Percentiles rank a stretch among this genome's conserved stretches.
phyloP scores from a whole-genome alignment of 495 filamentous ascomycete species.

The Darksidea phi region DNA sequence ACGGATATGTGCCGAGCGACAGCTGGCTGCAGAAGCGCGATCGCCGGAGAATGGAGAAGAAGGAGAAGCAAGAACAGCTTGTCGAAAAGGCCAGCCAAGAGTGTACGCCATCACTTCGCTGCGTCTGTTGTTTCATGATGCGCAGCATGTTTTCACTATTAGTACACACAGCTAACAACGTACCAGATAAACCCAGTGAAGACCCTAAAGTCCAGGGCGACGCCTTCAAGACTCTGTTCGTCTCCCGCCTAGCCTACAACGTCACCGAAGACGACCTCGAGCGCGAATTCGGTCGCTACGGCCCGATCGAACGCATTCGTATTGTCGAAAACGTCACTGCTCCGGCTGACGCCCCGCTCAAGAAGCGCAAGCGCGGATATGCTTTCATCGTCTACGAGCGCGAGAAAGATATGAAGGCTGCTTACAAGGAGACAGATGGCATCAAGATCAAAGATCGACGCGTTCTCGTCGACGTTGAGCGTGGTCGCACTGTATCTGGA shows the following conservation, averaged over 20 bases:
- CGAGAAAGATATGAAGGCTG: conserved; percentile 99
- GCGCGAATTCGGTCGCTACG: conserved; percentile 90
- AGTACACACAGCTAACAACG: conserved; percentile 15
- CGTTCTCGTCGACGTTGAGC: conserved; percentile 93
- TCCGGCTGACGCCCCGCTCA: conserved; percentile 69
- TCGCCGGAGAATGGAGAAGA: conserved; percentile 75
- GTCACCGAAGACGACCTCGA: conserved; percentile 86
- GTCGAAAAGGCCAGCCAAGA: conserved; percentile 63
- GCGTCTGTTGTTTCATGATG: background rate
- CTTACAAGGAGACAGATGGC: conserved; percentile 85
- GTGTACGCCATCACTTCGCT: conserved; percentile 56
- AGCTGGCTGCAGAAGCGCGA: conserved; percentile 86
- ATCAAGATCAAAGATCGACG: conserved; percentile 88
- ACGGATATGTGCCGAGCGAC: conserved; percentile 80
- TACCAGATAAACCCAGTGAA: conserved; percentile 46
- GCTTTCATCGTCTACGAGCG: conserved; percentile 96
- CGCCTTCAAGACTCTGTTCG: conserved; percentile 91
- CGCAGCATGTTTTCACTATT: background rate
- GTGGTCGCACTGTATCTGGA: conserved; percentile 88
- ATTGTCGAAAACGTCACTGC: conserved; percentile 70
- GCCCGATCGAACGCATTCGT: conserved; percentile 94
- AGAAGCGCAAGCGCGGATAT: conserved; percentile 86
- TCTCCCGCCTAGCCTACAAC: conserved; percentile 85
- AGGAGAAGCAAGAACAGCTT: conserved; percentile 60
- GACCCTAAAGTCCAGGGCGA: conserved; percentile 87